Evolutionary conservation across 768 basidiomycete species (phyloP), one percentile per base, ranked within the genome.

Genomic region (Mycena olivaceomarginata): DNA sequence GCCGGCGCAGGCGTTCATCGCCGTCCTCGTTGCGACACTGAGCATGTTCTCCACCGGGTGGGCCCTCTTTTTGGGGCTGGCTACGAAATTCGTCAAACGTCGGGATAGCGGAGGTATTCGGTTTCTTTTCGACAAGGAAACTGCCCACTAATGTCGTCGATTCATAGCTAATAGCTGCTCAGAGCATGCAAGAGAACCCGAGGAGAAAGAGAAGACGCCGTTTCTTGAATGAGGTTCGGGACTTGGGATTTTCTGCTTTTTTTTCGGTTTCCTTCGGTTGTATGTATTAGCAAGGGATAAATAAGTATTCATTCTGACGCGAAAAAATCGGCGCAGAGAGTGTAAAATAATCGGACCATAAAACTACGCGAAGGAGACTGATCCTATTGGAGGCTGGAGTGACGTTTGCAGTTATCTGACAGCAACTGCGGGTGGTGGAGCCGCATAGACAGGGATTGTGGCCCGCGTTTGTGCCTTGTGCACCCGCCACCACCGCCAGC

Each of bases 11-110:
- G 70, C 79, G 11, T 75, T 83, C 40, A 77, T 82, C 22, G 79
- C 82, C 2, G 81, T 82, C 3, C 45, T 84, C 5, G 83, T 82
- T 4, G 82, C 83, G 15, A 83, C 82, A 20, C 63, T 82, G 45
- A 81, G 82, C 70, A 82, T 82, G 82, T 82, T 83, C 64, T 78
- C 63, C 45, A 45, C 65, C 2, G 72, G 56, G 5, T 73, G 65
- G 65, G 72, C 18, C 0, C 4, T 66, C 3, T 65, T 66, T 25
- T 40, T 66, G 22, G 64, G 9, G 53, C 31, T 72, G 10, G 63
- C 64, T 3, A 46, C 72, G 31, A 43, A 18, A 31, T 16, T 72
- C 0, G 72, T 72, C 4, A 66, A 72, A n/a, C 51, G 16, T 25
- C 60, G 70, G 20, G 51, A 63, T n/a, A 12, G n/a, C 41, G 62